Percentiles rank a stretch among this genome's conserved stretches.
These are phyloP conservation scores for Pulveroboletus sp. DNA, from an alignment of 768 basidiomycete genomes.

Conservation along the genomic window DNA sequence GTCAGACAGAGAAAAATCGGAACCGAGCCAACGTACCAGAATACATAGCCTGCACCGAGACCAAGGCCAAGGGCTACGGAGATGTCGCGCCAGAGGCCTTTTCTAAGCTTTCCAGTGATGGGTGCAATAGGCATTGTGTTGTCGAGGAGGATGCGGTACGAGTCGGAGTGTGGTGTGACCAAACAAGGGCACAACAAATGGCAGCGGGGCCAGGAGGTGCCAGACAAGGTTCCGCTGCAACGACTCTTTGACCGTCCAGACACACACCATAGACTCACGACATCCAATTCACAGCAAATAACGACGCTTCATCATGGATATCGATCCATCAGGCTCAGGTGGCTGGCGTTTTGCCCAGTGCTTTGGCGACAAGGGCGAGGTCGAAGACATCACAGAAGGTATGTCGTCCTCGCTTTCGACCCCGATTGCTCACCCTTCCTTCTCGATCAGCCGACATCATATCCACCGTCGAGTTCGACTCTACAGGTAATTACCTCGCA, in stretches of 20 bases:
- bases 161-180: conserved; percentile 27
- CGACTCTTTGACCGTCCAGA: conserved; percentile 14
- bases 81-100: conserved; percentile 86
- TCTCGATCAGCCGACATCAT: conserved; percentile 92
- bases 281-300: conserved; percentile 1
- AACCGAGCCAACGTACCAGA: conserved; percentile 61
- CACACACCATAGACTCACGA: conserved; percentile 12
- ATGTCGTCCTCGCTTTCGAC: conserved; percentile 22
- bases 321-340: conserved; percentile 78
- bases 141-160: conserved; percentile 26
- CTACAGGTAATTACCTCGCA: conserved; percentile 98
- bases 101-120: conserved; percentile 92
- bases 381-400: conserved; percentile 99
- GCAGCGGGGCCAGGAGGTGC: conserved; percentile 18
- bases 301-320: conserved; percentile 57
- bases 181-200: conserved; percentile 33
- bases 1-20: conserved; percentile 26
- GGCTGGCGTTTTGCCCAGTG: conserved; percentile 99
- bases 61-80: conserved; percentile 76
- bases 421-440: conserved; percentile 12
- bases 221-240: conserved; percentile 13
- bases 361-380: conserved; percentile 99
- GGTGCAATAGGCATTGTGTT: conserved; percentile 78
- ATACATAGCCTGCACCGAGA: conserved; percentile 68
- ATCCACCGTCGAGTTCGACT: conserved; percentile 99